Evolutionary conservation across 1,284 basidiomycete genomes (phyloP).

Genomic region (Phylloboletellus chloephorus): DNA sequence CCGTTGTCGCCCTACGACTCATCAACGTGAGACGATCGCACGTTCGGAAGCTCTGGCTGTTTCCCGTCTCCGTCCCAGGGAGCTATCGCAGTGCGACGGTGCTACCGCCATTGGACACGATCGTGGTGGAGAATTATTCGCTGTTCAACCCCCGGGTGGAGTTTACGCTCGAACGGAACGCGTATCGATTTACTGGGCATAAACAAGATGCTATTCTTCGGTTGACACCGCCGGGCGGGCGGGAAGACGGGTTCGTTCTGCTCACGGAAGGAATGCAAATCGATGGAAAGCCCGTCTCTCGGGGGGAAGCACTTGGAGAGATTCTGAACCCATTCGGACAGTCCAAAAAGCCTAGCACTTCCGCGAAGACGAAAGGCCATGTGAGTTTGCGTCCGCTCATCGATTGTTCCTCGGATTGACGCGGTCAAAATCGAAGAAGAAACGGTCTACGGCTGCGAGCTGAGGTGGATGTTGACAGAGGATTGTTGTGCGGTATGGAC

Average conservation of each 20-base stretch:
- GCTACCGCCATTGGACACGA: constrained; percentile 24
- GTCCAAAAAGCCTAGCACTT: not conserved
- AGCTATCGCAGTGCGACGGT: constrained; percentile 20
- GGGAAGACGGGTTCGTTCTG: constrained; percentile 21
- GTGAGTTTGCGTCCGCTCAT: constrained; percentile 12
- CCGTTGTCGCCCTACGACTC: constrained; percentile 25
- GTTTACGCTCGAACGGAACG: constrained; percentile 25
- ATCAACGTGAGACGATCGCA: constrained; percentile 26
- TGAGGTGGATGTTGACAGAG: constrained; percentile 11
- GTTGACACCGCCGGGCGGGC: constrained; percentile 10
- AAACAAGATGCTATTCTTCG: constrained; percentile 24
- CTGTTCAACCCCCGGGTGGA: constrained; percentile 18
- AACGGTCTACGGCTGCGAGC: constrained; percentile 3
- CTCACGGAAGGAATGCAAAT: constrained; percentile 23
- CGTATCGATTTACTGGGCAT: constrained; percentile 21
- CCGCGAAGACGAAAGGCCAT: constrained; percentile 14
- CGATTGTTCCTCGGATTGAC: constrained; percentile 7
- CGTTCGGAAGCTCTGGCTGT: constrained; percentile 29
- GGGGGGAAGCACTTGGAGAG: constrained; percentile 16
- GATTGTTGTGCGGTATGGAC: too few relatives aligned
- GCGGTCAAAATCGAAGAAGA: constrained; percentile 17
- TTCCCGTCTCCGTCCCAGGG: constrained; percentile 25
- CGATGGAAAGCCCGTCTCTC: constrained; percentile 23
- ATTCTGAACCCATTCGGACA: constrained; percentile 19
- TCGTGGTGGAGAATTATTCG: constrained; percentile 26